These are phyloP conservation scores for Aspergillus coremiiformis DNA, from an alignment of 495 filamentous ascomycete genomes.

Conservation along the genomic window DNA sequence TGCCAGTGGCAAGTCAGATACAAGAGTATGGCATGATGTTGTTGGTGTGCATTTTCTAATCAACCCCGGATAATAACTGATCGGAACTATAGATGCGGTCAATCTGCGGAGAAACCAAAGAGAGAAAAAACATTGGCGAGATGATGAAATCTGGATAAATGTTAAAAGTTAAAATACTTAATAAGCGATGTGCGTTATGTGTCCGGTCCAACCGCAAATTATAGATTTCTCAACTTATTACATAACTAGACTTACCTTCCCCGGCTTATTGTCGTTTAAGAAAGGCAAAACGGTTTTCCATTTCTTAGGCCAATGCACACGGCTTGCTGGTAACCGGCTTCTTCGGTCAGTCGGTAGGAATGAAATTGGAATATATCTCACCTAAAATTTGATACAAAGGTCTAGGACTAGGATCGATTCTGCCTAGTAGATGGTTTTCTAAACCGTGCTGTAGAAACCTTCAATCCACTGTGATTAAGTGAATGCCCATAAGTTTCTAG, in stretches of 20 bases:
- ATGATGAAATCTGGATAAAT: background rate
- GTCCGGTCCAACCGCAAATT: too few species aligned
- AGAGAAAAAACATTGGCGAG: background rate
- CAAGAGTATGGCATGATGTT: background rate
- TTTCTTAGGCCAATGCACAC: slow-evolving; percentile 20
- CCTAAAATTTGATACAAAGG: too few species aligned
- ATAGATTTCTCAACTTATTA: too few species aligned
- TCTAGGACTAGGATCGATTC: background rate
- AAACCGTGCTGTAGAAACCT: background rate
- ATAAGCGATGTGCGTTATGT: too few species aligned
- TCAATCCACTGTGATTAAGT: background rate
- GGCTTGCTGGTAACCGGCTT: slow-evolving; percentile 20
- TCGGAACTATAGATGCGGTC: background rate
- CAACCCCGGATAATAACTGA: background rate
- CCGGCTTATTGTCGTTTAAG: too few species aligned
- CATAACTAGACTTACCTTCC: too few species aligned
- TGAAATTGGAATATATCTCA: background rate
- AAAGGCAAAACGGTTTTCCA: slow-evolving; percentile 3
- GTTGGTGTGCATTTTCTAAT: background rate
- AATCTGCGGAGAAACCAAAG: background rate
- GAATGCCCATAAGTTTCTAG: too few species aligned
- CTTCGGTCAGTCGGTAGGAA: slow-evolving; percentile 18
- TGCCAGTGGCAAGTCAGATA: background rate
- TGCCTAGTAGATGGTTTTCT: background rate
- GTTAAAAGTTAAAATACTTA: background rate